A percentile compares a stretch with the other conserved stretches of the same genome.
Evolutionary conservation across 805 yeast species (phyloP).

Genomic region (Teunomyces barrocoloradensis): DNA sequence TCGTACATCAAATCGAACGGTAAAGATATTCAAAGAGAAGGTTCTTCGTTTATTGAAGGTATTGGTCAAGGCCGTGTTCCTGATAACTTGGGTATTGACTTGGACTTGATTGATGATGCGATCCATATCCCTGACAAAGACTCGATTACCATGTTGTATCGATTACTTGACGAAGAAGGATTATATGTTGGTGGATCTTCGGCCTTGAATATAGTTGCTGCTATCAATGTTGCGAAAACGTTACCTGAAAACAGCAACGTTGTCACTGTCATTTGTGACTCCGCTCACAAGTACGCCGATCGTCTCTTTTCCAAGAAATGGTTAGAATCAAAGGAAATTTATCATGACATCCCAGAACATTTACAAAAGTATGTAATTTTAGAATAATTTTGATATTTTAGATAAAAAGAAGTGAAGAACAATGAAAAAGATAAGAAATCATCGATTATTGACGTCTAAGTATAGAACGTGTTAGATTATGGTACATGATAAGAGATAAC

Average conservation of each 20-base stretch:
- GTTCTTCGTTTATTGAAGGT: conserved; percentile 91
- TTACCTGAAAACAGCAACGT: conserved; percentile 79
- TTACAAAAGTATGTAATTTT: conserved; percentile 62
- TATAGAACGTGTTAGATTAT: too few species aligned
- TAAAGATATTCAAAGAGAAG: conserved; percentile 63
- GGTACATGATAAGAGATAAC: too few species aligned
- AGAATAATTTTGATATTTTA: conserved; percentile 17
- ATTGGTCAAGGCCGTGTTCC: conserved; percentile 96
- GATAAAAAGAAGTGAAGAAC: too few species aligned
- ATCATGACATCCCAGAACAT: conserved; percentile 64
- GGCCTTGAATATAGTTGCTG: conserved; percentile 88
- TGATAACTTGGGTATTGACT: conserved; percentile 70
- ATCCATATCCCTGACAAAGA: conserved; percentile 74
- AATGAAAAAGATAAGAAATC: too few species aligned
- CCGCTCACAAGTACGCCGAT: conserved; percentile 86
- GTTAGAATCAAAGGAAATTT: conserved; percentile 69
- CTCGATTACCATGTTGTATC: conserved; percentile 79
- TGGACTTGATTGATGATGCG: conserved; percentile 77
- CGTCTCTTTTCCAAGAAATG: conserved; percentile 75
- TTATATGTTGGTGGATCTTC: conserved; percentile 88
- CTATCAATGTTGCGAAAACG: conserved; percentile 66
- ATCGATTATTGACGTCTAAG: too few species aligned
- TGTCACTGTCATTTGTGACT: conserved; percentile 86
- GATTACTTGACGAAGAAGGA: conserved; percentile 86
- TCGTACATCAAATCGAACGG: conserved; percentile 74